Conservation (phyloP, 2,329 filamentous ascomycete genomes). For the Dactylellina drechsleri region DNA sequence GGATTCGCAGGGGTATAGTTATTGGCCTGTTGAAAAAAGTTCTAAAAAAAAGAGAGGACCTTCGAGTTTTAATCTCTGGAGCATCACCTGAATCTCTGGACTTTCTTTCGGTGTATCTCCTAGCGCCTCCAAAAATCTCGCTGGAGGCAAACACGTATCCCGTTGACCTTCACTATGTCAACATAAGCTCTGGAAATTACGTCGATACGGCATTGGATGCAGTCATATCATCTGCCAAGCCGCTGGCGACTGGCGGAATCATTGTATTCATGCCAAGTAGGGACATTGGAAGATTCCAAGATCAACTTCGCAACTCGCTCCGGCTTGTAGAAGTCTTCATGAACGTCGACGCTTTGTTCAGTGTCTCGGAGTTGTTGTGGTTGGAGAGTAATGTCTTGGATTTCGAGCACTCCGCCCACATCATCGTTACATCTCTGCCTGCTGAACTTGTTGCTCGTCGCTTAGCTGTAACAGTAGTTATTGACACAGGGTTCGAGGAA, state of each 20-base stretch:
- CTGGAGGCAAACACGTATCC: slow-evolving; percentile 88
- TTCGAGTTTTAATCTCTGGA: slow-evolving; percentile 90
- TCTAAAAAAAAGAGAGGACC: slow-evolving; percentile 77
- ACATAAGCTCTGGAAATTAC: slow-evolving; percentile 9
- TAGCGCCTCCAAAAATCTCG: slow-evolving; percentile 66
- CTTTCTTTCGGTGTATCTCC: slow-evolving; percentile 18
- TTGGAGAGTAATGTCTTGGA: slow-evolving; percentile 2
- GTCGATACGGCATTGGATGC: slow-evolving; percentile 13
- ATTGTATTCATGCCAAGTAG: slow-evolving; percentile 27
- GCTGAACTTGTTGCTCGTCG: slow-evolving; percentile 26
- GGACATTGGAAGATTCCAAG: slow-evolving; percentile 18
- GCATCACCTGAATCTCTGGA: slow-evolving; percentile 64
- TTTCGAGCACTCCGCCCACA: background rate
- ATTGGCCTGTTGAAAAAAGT: slow-evolving; percentile 94
- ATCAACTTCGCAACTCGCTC: slow-evolving; percentile 13
- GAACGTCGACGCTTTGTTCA: background rate
- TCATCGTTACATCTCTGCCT: slow-evolving; percentile 32
- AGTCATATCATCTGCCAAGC: background rate
- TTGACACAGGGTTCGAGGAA: slow-evolving; percentile 41
- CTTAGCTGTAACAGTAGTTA: slow-evolving; percentile 16
- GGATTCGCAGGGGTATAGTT: slow-evolving; percentile 79
- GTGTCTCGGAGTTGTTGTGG: slow-evolving; percentile 3
- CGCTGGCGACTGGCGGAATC: background rate
- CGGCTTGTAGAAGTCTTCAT: background rate
- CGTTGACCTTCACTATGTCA: slow-evolving; percentile 83